Evolutionary conservation across 305 asterid genomes (phyloP), one percentile per base, ranked within the genome.

Genomic region (Euphrasia arctica): DNA sequence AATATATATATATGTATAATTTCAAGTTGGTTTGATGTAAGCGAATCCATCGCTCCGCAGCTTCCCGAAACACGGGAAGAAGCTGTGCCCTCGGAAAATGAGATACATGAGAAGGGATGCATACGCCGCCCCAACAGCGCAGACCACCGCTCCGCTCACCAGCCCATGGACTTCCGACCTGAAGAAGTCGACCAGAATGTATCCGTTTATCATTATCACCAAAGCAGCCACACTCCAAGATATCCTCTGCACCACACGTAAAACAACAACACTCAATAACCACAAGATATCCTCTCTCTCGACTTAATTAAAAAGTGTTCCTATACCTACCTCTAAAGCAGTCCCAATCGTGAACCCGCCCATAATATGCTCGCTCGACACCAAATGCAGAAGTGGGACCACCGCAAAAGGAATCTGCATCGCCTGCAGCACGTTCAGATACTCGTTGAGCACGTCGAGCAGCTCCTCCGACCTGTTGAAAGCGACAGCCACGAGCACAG

Each of bases 391-490:
- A 58, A 83, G 86, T 10, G 94, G 93, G 32, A 85, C 73, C 11
- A 88, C 79, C 1, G 89, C 91, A 60, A 85, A 85, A 0, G 96
- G 90, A 0, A 85, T 85, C 60, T 82, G 89, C 82, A 85, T 68
- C 0, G 91, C 90, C 62, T 88, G 93, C 58, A 85, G 77, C 45
- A 88, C 91, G 51, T 85, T 85, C 4, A 88, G 85, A 83, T 84
- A 85, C 32, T 85, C 87, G 11, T 83, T 85, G 3, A 85, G 72
- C 43, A 76, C 82, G 72, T 85, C 91, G 29, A 85, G 75, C 64
- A 82, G 58, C 67, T 77, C 86, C 57, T 82, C 87, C 0, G 91
- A 85, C 56, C 79, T 67, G 60, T 88, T 85, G 66, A 85, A 88
- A 10, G 74, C 55, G 11, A 80, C 49, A n/a, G 91, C 89, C 50